A percentile compares a stretch with the other conserved stretches of the same genome.
Evolutionary conservation across 768 basidiomycete species (phyloP).

Genomic region (Trametes punicea): DNA sequence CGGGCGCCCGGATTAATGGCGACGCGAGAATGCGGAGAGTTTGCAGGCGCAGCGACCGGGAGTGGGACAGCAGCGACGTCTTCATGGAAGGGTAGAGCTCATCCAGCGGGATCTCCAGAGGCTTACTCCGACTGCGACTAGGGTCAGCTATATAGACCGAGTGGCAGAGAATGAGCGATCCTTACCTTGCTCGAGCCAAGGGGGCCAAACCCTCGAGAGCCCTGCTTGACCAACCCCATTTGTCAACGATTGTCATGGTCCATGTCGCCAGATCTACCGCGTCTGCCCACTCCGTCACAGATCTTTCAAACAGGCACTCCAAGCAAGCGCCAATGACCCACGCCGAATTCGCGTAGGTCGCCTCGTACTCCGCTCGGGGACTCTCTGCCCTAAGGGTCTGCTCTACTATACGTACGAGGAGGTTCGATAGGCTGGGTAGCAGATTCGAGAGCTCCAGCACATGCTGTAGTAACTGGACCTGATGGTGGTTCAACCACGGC

Average conservation of each 20-base stretch:
- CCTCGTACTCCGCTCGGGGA: conserved; percentile 28
- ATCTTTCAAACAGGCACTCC: conserved; percentile 44
- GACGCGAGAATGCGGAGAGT: conserved; percentile 63
- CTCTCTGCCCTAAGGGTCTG: conserved; percentile 34
- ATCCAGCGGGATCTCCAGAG: conserved; percentile 33
- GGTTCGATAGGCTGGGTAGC: conserved; percentile 42
- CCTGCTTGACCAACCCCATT: conserved; percentile 58
- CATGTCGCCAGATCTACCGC: conserved; percentile 48
- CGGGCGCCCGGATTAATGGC: conserved; percentile 41
- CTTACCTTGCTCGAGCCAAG: conserved; percentile 47
- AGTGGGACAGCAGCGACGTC: conserved; percentile 66
- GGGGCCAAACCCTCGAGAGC: conserved; percentile 53
- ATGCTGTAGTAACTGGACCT: conserved; percentile 53
- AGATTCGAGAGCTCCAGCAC: conserved; percentile 52
- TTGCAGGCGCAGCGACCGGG: conserved; percentile 58
- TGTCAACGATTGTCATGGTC: conserved; percentile 41
- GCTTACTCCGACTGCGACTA: no score
- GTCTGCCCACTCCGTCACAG: conserved; percentile 43
- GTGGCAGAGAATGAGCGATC: background rate
- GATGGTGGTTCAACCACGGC: no score
- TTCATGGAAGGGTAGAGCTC: conserved; percentile 53
- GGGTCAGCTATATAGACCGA: background rate
- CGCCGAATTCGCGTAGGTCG: conserved; percentile 40
- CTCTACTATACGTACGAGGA: conserved; percentile 46
- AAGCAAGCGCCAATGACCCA: conserved; percentile 65